phyloP scores from a whole-genome alignment of 192 early-diverging fungal species.

The Radiomyces spectabilis region DNA sequence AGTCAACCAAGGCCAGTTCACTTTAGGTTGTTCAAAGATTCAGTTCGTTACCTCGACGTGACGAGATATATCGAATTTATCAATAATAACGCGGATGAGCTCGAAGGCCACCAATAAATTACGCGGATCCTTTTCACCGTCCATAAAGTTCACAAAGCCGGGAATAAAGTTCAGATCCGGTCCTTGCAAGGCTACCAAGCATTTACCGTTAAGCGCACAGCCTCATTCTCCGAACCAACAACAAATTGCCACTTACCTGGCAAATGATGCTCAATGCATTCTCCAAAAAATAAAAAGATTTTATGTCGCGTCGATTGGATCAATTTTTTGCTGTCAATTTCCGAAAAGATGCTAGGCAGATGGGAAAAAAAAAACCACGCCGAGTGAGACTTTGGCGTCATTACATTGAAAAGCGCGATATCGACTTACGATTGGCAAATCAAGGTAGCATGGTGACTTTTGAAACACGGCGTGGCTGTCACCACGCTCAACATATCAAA shows the following conservation, averaged over 20 bases:
- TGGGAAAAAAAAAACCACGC: no score
- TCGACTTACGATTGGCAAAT: no score
- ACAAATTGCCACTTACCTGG: no score
- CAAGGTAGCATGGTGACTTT: no score
- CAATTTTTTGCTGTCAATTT: background rate
- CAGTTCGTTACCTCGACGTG: constrained; percentile 56
- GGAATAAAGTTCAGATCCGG: constrained; percentile 63
- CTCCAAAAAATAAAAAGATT: background rate
- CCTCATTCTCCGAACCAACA: no score
- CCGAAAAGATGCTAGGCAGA: background rate
- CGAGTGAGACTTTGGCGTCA: no score
- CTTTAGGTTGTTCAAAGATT: background rate
- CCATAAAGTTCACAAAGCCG: constrained; percentile 80
- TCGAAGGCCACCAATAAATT: constrained; percentile 87
- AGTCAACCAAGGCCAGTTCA: background rate
- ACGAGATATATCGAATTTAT: constrained; percentile 68
- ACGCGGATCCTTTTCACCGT: constrained; percentile 99
- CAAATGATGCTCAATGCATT: no score
- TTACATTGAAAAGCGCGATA: no score
- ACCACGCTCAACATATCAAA: no score
- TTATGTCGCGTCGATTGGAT: background rate
- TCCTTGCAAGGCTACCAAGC: no score
- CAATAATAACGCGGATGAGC: constrained; percentile 62
- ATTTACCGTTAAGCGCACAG: no score
- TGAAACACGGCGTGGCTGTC: no score